Conservation (phyloP, 2,329 filamentous ascomycete species). For the Pseudogymnoascus sp. region DNA sequence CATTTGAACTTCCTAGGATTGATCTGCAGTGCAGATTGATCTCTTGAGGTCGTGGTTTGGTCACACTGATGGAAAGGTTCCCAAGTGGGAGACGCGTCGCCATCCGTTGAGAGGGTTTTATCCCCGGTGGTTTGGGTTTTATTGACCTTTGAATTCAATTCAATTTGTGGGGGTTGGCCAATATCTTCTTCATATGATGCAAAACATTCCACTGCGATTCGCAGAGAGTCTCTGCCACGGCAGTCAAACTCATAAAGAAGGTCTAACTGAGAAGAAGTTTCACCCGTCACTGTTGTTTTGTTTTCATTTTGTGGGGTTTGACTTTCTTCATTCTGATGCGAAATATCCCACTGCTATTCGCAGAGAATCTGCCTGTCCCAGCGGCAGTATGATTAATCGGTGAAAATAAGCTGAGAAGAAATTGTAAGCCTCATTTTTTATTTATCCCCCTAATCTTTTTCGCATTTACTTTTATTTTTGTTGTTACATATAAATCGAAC, state of each 20-base stretch:
- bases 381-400: not conserved
- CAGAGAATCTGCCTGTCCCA: not conserved
- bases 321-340: not conserved
- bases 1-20: not conserved
- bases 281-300: not conserved
- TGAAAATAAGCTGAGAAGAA: not conserved
- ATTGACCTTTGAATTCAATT: not conserved
- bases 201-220: not conserved
- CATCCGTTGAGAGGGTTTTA: not conserved
- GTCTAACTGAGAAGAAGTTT: not conserved
- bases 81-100: not conserved
- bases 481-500: not conserved
- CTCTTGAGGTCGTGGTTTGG: not conserved
- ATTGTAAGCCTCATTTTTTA: not conserved
- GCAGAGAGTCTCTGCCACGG: not conserved
- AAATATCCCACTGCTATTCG: not conserved
- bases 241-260: not conserved
- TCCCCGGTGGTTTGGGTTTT: not conserved
- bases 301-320: not conserved
- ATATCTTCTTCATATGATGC: not conserved
- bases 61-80: not conserved
- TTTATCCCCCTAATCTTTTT: not conserved
- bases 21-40: not conserved
- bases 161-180: not conserved
- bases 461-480: not conserved